Evolutionary conservation across 2,329 filamentous ascomycete species (phyloP).

Genomic region (Fusarium sp.): DNA sequence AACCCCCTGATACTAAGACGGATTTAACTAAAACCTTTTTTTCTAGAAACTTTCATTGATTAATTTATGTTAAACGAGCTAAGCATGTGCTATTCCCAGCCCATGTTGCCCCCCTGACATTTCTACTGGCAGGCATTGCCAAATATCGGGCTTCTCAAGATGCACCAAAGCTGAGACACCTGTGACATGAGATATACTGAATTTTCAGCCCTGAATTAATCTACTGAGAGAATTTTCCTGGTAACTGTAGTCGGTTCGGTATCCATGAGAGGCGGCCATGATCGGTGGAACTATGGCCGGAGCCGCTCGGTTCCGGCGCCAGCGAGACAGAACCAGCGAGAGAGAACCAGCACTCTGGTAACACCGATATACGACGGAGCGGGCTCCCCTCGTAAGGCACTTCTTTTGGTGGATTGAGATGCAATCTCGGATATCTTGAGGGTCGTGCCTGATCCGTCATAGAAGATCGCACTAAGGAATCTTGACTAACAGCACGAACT

Average conservation of each 20-base stretch:
- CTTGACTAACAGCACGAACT: neutral
- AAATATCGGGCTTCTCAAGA: too few species aligned
- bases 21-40: neutral
- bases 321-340: neutral
- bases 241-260: too few species aligned
- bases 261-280: neutral
- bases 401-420: neutral
- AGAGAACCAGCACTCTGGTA: neutral
- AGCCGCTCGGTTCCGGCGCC: neutral
- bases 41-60: too few species aligned
- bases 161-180: too few species aligned
- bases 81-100: neutral
- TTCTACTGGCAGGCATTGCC: neutral
- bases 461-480: neutral
- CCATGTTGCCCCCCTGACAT: neutral
- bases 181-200: accelerated
- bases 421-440: neutral
- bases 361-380: neutral
- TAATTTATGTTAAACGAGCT: neutral
- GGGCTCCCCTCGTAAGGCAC: neutral
- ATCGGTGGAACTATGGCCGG: neutral
- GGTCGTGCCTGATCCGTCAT: neutral
- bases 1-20: too few species aligned
- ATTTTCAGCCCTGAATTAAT: accelerated
- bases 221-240: accelerated